Conservation (phyloP, 2,329 filamentous ascomycete species). For the Myriosclerotinia scirpicola region DNA sequence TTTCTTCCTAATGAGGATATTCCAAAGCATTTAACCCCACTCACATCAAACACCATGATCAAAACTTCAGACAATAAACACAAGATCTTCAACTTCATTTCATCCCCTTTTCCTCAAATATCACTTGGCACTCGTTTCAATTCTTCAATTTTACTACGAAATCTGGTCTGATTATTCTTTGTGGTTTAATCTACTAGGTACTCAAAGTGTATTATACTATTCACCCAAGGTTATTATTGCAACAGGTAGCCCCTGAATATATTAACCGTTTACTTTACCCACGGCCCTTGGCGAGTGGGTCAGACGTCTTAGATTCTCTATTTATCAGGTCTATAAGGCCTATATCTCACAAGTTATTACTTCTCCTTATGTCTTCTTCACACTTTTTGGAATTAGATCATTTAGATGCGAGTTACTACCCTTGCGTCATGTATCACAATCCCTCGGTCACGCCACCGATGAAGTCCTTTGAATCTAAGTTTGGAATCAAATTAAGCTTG, state of each 20-base stretch:
- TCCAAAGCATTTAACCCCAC: background rate
- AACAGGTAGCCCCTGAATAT: background rate
- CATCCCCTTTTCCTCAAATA: background rate
- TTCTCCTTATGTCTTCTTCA: too few relatives aligned
- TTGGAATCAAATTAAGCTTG: background rate
- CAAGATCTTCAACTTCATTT: background rate
- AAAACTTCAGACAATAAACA: conserved; percentile 17
- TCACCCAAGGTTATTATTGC: too few relatives aligned
- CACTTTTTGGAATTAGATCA: background rate
- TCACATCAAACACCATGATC: conserved; percentile 15
- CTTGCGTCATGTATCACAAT: conserved; percentile 6
- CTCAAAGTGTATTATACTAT: too few relatives aligned
- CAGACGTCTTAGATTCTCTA: conserved; percentile 5
- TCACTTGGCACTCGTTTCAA: conserved; percentile 9
- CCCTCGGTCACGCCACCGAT: background rate
- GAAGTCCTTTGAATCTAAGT: background rate
- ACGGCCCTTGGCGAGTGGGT: background rate
- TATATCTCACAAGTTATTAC: background rate
- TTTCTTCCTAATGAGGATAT: background rate
- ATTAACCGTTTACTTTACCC: too few relatives aligned
- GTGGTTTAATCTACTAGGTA: background rate
- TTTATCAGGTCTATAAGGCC: background rate
- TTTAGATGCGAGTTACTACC: background rate
- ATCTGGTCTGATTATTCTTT: background rate
- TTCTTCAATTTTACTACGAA: background rate